Evolutionary conservation across 2,329 filamentous ascomycete species (phyloP).

Genomic region (Verticillium albo-atrum): DNA sequence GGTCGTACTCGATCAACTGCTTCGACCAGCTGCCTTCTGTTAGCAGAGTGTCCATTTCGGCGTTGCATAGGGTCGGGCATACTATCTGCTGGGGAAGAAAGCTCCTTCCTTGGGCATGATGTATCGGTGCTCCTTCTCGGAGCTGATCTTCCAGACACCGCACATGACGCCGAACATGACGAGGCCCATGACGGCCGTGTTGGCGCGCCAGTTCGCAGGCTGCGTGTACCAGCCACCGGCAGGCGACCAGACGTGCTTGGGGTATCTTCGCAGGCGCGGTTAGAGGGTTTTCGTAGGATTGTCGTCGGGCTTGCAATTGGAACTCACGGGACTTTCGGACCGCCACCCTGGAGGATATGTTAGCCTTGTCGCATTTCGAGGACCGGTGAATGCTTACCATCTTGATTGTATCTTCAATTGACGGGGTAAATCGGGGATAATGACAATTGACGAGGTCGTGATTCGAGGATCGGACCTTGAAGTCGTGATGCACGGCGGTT

Average conservation of each 20-base stretch:
- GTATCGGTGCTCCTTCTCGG: conserved; percentile 67
- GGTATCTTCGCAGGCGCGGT: conserved; percentile 59
- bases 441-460: conserved; percentile 13
- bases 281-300: conserved; percentile 14
- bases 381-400: conserved; percentile 43
- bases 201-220: conserved; percentile 89
- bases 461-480: neutral
- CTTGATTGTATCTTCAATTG: conserved; percentile 37
- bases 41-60: conserved; percentile 6
- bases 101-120: conserved; percentile 71
- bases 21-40: conserved; percentile 37
- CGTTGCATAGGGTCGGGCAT: conserved; percentile 29
- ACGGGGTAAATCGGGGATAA: conserved; percentile 15
- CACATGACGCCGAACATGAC: conserved; percentile 65
- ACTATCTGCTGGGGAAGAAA: conserved; percentile 85
- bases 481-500: neutral
- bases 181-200: conserved; percentile 73
- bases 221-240: conserved; percentile 96
- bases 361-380: conserved; percentile 23
- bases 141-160: conserved; percentile 67
- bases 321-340: conserved; percentile 59
- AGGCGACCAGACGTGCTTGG: conserved; percentile 99
- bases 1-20: conserved; percentile 40
- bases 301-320: conserved; percentile 10
- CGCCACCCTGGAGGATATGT: conserved; percentile 61